Conservation (phyloP, 371 early-diverging fungal genomes). For the Mortierella sp. region DNA sequence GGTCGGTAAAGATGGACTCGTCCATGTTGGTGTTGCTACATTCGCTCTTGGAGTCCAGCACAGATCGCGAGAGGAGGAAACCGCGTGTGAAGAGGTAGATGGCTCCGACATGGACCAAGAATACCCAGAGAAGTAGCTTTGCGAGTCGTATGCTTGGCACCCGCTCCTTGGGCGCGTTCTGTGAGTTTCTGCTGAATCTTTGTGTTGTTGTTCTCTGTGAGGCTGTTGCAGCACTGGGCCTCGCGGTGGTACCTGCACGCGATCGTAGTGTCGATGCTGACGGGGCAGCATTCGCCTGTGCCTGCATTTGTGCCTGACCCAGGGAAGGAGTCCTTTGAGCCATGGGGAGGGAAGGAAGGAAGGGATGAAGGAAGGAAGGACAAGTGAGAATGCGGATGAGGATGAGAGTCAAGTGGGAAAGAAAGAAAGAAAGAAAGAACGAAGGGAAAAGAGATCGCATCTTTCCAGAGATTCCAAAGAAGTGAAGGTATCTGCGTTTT, state of each 20-base stretch:
- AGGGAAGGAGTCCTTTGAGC: conserved; percentile 13
- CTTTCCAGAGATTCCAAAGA: no score
- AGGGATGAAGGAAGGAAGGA: not conserved
- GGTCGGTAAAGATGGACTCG: conserved; percentile 15
- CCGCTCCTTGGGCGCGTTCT: conserved; percentile 22
- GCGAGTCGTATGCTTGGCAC: conserved; percentile 53
- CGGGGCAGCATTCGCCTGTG: conserved; percentile 1
- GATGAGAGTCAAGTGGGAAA: no score
- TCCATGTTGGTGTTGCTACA: conserved; percentile 59
- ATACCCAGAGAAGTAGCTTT: conserved; percentile 52
- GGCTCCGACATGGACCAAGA: conserved; percentile 60
- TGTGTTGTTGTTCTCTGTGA: not conserved
- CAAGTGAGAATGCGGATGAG: no score
- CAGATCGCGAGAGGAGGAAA: conserved; percentile 85
- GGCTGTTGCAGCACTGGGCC: not conserved
- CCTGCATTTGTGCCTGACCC: conserved; percentile 29
- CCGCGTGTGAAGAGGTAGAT: conserved; percentile 86
- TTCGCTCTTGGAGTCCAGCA: conserved; percentile 70
- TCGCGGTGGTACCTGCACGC: no score
- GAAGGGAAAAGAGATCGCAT: no score
- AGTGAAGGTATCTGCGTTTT: no score
- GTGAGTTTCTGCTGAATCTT: not conserved
- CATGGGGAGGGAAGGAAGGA: conserved; percentile 14
- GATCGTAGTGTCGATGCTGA: conserved; percentile 17
- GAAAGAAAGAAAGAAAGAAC: not conserved